Conservation (phyloP, 2,329 filamentous ascomycete species). For the Fusarium albidum region DNA sequence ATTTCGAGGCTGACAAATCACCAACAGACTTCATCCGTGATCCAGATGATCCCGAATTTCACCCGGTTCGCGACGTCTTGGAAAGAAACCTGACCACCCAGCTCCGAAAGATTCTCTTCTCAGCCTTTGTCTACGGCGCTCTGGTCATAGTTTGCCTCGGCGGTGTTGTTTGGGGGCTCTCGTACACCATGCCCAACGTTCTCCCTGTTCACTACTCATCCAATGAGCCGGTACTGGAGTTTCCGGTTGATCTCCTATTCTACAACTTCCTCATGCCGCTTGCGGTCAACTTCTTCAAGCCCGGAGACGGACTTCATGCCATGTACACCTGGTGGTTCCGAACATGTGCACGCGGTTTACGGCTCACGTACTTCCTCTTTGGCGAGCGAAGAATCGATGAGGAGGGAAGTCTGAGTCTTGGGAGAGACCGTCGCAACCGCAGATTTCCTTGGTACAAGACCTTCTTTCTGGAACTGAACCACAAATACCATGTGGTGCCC, state of each 20-base stretch:
- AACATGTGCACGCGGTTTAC: slow-evolving; percentile 78
- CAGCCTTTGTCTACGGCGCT: slow-evolving; percentile 92
- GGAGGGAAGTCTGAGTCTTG: slow-evolving; percentile 72
- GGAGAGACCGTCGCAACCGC: slow-evolving; percentile 42
- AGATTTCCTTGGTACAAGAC: slow-evolving; percentile 50
- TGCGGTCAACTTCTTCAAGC: slow-evolving; percentile 83
- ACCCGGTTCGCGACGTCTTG: slow-evolving; percentile 94
- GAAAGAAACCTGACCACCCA: slow-evolving; percentile 93
- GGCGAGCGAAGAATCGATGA: slow-evolving; percentile 83
- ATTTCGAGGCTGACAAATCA: slow-evolving; percentile 17
- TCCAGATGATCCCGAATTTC: slow-evolving; percentile 97
- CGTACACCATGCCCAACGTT: slow-evolving; percentile 71
- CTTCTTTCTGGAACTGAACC: slow-evolving; percentile 57
- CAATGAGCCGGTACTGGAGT: slow-evolving; percentile 90
- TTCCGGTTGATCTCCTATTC: slow-evolving; percentile 91
- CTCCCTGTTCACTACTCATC: slow-evolving; percentile 94
- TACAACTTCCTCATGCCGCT: slow-evolving; percentile 97
- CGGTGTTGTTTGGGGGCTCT: slow-evolving; percentile 93
- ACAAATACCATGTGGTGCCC: slow-evolving; percentile 53
- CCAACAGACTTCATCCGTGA: slow-evolving; percentile 89
- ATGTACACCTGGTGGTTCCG: slow-evolving; percentile 98
- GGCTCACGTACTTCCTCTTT: slow-evolving; percentile 93
- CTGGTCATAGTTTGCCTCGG: slow-evolving; percentile 93
- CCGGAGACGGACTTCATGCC: slow-evolving; percentile 81
- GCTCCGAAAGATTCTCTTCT: slow-evolving; percentile 94